phyloP scores from a whole-genome alignment of 345 rosid genomes.

The Eucalyptus viminalis region DNA sequence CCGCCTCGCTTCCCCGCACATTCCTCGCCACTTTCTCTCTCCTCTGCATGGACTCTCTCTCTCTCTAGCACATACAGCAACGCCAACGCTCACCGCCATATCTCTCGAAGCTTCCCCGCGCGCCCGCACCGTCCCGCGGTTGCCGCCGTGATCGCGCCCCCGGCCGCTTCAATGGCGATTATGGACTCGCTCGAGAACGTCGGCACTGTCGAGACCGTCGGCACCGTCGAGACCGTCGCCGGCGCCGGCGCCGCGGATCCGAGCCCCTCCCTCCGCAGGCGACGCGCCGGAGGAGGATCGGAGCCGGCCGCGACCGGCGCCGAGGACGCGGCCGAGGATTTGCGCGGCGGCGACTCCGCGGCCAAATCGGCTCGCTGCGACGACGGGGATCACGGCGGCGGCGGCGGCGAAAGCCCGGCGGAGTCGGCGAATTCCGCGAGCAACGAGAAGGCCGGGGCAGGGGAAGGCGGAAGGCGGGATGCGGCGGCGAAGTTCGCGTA shows the following conservation, averaged over 20 bases:
- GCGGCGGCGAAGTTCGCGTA: constrained; percentile 28
- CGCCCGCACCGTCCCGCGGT: not conserved
- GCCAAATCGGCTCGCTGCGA: constrained; percentile 1
- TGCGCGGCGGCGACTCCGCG: not conserved
- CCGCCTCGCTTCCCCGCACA: not conserved
- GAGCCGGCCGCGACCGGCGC: not conserved
- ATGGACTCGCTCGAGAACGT: constrained; percentile 12
- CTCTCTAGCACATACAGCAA: not conserved
- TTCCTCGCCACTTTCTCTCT: not conserved
- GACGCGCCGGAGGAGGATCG: not conserved
- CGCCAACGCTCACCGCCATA: not conserved
- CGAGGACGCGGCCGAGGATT: not conserved
- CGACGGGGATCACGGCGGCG: constrained; percentile 5
- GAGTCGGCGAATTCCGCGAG: constrained; percentile 14
- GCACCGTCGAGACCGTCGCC: not conserved
- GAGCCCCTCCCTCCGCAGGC: constrained; percentile 22
- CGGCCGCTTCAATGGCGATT: constrained; percentile 11
- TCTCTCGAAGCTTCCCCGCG: not conserved
- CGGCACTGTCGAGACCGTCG: constrained; percentile 3
- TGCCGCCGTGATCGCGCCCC: not conserved
- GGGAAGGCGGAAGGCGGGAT: constrained; percentile 9
- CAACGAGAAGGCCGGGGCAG: not conserved
- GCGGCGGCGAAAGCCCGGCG: not conserved
- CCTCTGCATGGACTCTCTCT: not conserved
- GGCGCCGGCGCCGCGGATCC: constrained; percentile 25